These are phyloP conservation scores for Graphium sp. DNA, from an alignment of 2,329 filamentous ascomycete species.

Conservation along the genomic window DNA sequence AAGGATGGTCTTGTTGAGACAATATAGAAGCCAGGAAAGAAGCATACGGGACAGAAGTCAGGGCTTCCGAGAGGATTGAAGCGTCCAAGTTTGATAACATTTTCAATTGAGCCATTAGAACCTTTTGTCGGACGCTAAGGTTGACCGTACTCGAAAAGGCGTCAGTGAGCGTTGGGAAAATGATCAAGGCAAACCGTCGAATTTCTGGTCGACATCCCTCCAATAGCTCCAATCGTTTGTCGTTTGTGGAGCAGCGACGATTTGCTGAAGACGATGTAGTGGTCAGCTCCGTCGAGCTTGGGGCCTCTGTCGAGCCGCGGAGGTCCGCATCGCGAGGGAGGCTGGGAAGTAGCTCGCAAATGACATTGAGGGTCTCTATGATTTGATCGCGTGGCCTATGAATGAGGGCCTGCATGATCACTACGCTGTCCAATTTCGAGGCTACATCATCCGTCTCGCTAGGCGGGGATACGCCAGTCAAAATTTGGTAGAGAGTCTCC, in stretches of 20 bases:
- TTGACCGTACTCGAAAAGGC: constrained; percentile 98
- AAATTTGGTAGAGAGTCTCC: constrained; percentile 90
- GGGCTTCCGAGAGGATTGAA: constrained; percentile 65
- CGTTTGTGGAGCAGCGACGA: constrained; percentile 28
- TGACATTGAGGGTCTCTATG: constrained; percentile 91
- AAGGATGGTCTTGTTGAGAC: constrained; percentile 84
- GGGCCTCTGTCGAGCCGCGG: neutral
- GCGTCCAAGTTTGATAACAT: constrained; percentile 94
- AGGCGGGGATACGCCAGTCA: constrained; percentile 89
- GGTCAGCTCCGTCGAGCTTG: neutral
- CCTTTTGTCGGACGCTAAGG: constrained; percentile 82
- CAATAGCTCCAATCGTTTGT: constrained; percentile 68
- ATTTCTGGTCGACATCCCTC: constrained; percentile 74
- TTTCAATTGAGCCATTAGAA: constrained; percentile 87
- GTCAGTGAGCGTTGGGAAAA: constrained; percentile 89
- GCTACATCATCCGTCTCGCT: constrained; percentile 59
- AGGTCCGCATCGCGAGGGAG: constrained; percentile 38
- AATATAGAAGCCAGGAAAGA: constrained; percentile 91
- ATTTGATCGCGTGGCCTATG: constrained; percentile 92
- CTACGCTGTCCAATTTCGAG: constrained; percentile 82
- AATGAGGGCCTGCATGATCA: constrained; percentile 97
- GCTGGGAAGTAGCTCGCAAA: constrained; percentile 80
- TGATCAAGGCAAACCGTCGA: constrained; percentile 78
- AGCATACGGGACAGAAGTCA: constrained; percentile 81
- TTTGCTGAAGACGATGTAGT: neutral